Evolutionary conservation across 2,329 filamentous ascomycete genomes (phyloP).

Genomic region (Pseudogymnoascus sp.): DNA sequence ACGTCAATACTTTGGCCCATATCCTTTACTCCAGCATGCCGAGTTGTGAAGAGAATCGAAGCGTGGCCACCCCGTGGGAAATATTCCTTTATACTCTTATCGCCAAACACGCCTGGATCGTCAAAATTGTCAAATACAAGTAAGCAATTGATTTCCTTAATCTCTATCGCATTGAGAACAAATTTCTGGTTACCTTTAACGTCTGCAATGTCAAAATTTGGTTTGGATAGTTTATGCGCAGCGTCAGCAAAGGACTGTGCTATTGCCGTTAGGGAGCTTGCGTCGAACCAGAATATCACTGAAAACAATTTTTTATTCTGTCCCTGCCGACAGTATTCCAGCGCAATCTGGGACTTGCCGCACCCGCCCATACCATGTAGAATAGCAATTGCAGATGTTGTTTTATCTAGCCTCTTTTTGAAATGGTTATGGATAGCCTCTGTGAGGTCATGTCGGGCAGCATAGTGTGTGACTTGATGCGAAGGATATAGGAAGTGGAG

Average conservation of each 20-base stretch:
- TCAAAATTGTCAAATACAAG: constrained; percentile 14
- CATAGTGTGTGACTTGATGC: constrained; percentile 10
- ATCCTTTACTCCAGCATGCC: constrained; percentile 8
- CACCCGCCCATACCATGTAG: constrained; percentile 18
- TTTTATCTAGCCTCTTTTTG: neutral
- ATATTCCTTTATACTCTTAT: constrained; percentile 11
- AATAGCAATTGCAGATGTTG: constrained; percentile 12
- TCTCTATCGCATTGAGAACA: neutral
- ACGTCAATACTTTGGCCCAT: constrained; percentile 19
- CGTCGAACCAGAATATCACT: constrained; percentile 18
- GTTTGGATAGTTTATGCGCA: neutral
- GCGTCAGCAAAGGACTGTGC: constrained; percentile 14
- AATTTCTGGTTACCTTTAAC: neutral
- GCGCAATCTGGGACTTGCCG: constrained; percentile 21
- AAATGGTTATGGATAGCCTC: neutral
- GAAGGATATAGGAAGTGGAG: constrained; percentile 9
- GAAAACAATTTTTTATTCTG: constrained; percentile 9
- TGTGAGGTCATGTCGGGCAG: neutral
- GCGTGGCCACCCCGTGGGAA: neutral
- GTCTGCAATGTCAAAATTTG: neutral
- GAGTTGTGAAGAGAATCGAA: constrained; percentile 13
- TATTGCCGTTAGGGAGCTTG: constrained; percentile 11
- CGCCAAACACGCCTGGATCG: constrained; percentile 12
- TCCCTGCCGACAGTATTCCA: constrained; percentile 15
- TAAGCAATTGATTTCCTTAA: neutral